Base-by-base conservation (phyloP, 352 stramenopile species). In the Pythium phragmiticola region DNA sequence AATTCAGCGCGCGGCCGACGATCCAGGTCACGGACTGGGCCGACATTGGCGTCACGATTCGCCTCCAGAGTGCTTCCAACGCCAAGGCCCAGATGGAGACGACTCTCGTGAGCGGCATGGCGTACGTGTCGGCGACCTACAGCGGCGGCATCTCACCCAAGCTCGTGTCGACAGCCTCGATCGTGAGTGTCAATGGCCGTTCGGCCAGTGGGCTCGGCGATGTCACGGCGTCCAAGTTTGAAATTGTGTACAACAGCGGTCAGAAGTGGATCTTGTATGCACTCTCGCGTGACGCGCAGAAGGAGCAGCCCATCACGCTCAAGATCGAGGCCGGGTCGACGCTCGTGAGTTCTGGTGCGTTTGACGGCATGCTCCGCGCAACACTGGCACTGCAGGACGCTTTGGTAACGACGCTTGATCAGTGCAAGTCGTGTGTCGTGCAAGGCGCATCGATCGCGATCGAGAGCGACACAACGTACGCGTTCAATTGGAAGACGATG, bases 241-340 rank as follows among this genome's bases (percentile, higher is more conserved):
- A 76, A 49, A 63, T 90, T 41, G 47, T 73, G 55, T 80, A 78
- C 65, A 85, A 78, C 52, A 84, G 67, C 53, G 77, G 77, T 11
- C 70, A 84, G 56, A 82, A 77, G 54, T 90, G 81, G 81, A 69
- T 87, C 0, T 47, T 90, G 11, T 88, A 87, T 61, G 50, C 77
- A 42, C 69, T 87, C 7, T 74, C 71, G 19, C 70, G 63, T 11
- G 76, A 88, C 49, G 76, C 70, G 17, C 43, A 48, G 5, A 72
- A 45, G 28, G 73, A 82, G 14, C 77, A 84, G 52, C 50, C 74
- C 7, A 73, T 84, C 42, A 85, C 68, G 47, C 54, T 83, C 19
- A 64, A 30, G 16, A 60, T 74, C 36, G 34, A 39, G 21, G 75
- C 72, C 17, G 70, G 63, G 11, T 76, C 66, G 0, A 70, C 65